A percentile compares a stretch with the other conserved stretches of the same genome.
Evolutionary conservation across 2,329 filamentous ascomycete genomes (phyloP).

Genomic region (Dactylellina sp.): DNA sequence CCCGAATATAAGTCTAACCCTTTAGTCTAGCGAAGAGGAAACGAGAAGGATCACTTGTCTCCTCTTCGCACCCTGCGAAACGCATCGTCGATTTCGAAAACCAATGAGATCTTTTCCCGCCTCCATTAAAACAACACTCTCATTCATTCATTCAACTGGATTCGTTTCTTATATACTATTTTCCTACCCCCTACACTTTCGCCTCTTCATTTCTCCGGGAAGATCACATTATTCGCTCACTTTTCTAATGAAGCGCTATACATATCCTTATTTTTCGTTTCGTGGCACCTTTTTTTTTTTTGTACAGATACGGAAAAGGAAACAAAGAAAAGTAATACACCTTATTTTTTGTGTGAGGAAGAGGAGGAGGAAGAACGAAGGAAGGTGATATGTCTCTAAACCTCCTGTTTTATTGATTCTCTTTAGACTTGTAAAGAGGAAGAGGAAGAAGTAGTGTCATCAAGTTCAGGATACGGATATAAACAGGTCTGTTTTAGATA

Average conservation of each 20-base stretch:
- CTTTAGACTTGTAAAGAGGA: neutral
- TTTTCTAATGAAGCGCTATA: slow-evolving; percentile 3
- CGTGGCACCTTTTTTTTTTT: slow-evolving; percentile 13
- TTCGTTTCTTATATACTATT: neutral
- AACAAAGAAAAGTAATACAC: slow-evolving; percentile 10
- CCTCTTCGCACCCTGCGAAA: slow-evolving; percentile 55
- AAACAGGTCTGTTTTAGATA: neutral
- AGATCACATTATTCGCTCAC: slow-evolving; percentile 11
- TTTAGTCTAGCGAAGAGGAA: slow-evolving; percentile 57
- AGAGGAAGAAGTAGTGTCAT: neutral
- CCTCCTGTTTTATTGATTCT: no score
- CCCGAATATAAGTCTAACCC: slow-evolving; percentile 53
- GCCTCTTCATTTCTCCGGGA: neutral
- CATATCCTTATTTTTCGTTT: neutral
- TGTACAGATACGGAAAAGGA: neutral
- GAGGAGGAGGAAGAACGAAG: neutral
- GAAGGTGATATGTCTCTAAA: neutral
- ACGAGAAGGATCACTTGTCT: slow-evolving; percentile 57
- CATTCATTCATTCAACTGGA: neutral
- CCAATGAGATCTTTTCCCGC: slow-evolving; percentile 25
- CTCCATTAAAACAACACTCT: neutral
- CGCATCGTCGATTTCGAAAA: slow-evolving; percentile 54
- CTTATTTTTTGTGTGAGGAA: neutral
- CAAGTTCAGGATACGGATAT: neutral
- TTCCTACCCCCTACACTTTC: no score